Evolutionary conservation across 2,329 filamentous ascomycete genomes (phyloP).

Genomic region (Talaromyces sp.): DNA sequence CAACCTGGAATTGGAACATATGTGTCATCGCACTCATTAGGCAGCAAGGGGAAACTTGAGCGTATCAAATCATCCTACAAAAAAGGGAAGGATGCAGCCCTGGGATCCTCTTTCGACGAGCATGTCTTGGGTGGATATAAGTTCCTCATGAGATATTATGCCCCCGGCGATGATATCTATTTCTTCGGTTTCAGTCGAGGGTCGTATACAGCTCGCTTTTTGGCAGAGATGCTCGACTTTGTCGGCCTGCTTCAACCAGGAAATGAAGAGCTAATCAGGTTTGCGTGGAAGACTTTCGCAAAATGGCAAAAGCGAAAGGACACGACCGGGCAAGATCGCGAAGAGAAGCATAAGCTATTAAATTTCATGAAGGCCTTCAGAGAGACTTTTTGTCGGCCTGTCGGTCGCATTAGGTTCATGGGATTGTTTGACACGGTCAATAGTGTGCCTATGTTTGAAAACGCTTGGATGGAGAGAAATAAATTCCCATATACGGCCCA

Average conservation of each 20-base stretch:
- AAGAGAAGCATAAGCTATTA: slow-evolving; percentile 58
- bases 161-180: slow-evolving; percentile 62
- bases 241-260: slow-evolving; percentile 77
- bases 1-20: slow-evolving; percentile 51
- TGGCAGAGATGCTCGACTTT: slow-evolving; percentile 83
- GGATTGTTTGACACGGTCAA: slow-evolving; percentile 84
- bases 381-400: slow-evolving; percentile 77
- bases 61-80: slow-evolving; percentile 57
- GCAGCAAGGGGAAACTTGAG: slow-evolving; percentile 37
- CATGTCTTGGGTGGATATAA: slow-evolving; percentile 83
- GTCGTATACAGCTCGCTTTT: slow-evolving; percentile 73
- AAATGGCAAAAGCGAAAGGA: slow-evolving; percentile 44
- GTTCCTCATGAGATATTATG: slow-evolving; percentile 77
- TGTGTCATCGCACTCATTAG: slow-evolving; percentile 39
- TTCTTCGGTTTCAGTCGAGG: slow-evolving; percentile 76
- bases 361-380: slow-evolving; percentile 77
- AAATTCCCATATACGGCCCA: slow-evolving; percentile 67
- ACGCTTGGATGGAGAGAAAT: slow-evolving; percentile 70
- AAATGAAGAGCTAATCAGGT: slow-evolving; percentile 82
- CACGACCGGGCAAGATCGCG: slow-evolving; percentile 31
- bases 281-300: slow-evolving; percentile 69
- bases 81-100: slow-evolving; percentile 64
- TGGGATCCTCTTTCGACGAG: slow-evolving; percentile 78
- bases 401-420: slow-evolving; percentile 72
- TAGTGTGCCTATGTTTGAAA: slow-evolving; percentile 76